Evolutionary conservation across 305 asterid genomes (phyloP), one percentile per base, ranked within the genome.

Genomic region (Ajuga reptans): DNA sequence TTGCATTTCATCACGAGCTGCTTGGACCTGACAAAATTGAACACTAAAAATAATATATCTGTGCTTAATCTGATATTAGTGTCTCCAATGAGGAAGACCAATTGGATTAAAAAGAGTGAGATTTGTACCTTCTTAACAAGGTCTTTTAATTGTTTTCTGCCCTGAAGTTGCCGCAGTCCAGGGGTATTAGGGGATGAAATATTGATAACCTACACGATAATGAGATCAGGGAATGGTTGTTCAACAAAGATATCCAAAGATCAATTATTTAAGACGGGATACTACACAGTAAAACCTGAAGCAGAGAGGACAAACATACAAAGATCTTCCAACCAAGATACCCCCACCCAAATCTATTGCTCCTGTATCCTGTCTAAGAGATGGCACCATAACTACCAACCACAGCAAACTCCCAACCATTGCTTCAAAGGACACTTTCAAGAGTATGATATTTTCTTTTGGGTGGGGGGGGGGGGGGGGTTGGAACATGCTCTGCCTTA

Each of bases 1-100:
- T 86, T 93, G 97, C 99, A 91, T 93, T 83, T 93, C 99, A 75
- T 93, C 99, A 41, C 97, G 93, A 66, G 96, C 97, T 14, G 93
- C 99, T 88, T 87, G 97, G 75, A 93, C 89, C 99, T 86, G 64
- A 75, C 16, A 58, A 64, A 46, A 24, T 1, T 59, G 2, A 69
- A 21, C 56, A 24, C 31, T 18, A 62, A 45, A 61, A 45, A 18
- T 33, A 41, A 31, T 17, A 50, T 3, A 39, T 7, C 9, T 14
- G 70, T 27, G 64, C 75, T 60, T 58, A n/a, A 71, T 24, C 60
- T n/a, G 33, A 58, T 58, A 33, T 57, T 31, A 36, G 16, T 60
- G 36, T 33, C 52, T 43, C 53, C 36, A 27, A 24, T 4, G 27
- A 21, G 52, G 42, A 63, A 37, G 64, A 39, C 21, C 33, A 66